Conservation (phyloP, 495 filamentous ascomycete species). For the Gamarada debralockiae region DNA sequence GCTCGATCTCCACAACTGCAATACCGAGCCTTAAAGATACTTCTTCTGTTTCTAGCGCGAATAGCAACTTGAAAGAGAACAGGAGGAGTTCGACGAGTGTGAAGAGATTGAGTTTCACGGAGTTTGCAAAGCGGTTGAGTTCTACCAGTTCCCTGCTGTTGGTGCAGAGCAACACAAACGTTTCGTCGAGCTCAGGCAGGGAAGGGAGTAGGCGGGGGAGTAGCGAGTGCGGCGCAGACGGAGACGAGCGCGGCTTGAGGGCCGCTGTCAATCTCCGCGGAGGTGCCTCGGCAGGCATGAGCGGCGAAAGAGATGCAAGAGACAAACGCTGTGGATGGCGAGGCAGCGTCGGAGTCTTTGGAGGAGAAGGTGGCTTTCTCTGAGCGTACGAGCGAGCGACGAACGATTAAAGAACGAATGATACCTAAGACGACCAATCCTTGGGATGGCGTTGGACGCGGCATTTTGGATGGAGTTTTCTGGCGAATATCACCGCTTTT, state of each 20-base stretch:
- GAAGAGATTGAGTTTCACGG: conserved; percentile 49
- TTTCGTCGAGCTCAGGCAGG: conserved; percentile 14
- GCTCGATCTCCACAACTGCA: conserved; percentile 20
- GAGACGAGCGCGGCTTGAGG: conserved; percentile 22
- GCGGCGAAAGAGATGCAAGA: neutral
- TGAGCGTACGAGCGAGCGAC: too few species aligned
- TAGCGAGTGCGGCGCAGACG: conserved; percentile 41
- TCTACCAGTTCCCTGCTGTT: conserved; percentile 49
- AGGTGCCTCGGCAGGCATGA: neutral
- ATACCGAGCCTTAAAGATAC: conserved; percentile 12
- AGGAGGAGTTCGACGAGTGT: conserved; percentile 40
- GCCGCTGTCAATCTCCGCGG: neutral
- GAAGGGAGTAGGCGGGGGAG: conserved; percentile 29
- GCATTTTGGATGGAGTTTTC: too few species aligned
- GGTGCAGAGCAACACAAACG: conserved; percentile 51
- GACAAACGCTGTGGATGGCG: conserved; percentile 26
- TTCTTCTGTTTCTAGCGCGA: neutral
- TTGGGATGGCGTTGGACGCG: too few species aligned
- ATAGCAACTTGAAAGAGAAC: conserved; percentile 24
- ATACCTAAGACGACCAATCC: too few species aligned
- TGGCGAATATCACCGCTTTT: too few species aligned
- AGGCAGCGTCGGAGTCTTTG: conserved; percentile 26
- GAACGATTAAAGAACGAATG: too few species aligned
- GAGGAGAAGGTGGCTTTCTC: conserved; percentile 25
- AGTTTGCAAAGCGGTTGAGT: conserved; percentile 48